These are phyloP conservation scores for Stellera chamaejasme DNA, from an alignment of 345 rosid species.

Conservation along the genomic window DNA sequence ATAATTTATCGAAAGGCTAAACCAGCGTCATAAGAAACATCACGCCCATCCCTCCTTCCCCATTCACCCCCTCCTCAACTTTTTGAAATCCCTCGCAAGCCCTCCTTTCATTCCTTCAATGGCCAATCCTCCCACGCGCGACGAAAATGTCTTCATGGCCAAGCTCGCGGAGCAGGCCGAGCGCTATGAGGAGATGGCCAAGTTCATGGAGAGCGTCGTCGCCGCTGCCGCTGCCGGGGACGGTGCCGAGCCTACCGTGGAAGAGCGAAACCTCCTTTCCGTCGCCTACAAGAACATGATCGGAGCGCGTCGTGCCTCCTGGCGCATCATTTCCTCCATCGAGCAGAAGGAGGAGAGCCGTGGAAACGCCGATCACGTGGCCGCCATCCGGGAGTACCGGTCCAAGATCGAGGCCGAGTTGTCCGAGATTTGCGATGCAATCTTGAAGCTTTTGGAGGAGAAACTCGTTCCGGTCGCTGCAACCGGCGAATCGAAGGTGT, in stretches of 20 bases:
- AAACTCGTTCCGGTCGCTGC: conserved; percentile 10
- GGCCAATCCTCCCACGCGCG: conserved; percentile 14
- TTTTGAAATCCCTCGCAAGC: background rate
- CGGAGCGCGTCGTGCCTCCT: conserved; percentile 58
- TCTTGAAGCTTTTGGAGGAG: conserved; percentile 10
- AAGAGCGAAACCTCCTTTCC: conserved; percentile 59
- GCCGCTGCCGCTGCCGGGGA: conserved; percentile 18
- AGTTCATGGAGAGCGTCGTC: conserved; percentile 57
- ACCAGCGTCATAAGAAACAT: no score
- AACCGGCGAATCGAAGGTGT: conserved; percentile 14
- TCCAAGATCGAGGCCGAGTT: conserved; percentile 14
- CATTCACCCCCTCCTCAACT: no score
- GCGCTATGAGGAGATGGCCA: conserved; percentile 72
- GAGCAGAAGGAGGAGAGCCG: conserved; percentile 54
- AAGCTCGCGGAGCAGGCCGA: conserved; percentile 71
- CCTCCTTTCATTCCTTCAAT: background rate
- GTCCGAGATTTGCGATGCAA: conserved; percentile 15
- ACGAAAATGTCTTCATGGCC: conserved; percentile 38
- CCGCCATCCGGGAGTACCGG: conserved; percentile 12
- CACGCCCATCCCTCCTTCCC: no score
- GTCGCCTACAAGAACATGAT: conserved; percentile 69
- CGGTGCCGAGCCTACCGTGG: conserved; percentile 35
- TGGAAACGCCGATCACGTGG: conserved; percentile 12
- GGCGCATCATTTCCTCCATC: conserved; percentile 56
- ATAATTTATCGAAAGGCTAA: no score